These are phyloP conservation scores for Ustilago hordei DNA, from an alignment of 1,284 basidiomycete species.

Conservation along the genomic window DNA sequence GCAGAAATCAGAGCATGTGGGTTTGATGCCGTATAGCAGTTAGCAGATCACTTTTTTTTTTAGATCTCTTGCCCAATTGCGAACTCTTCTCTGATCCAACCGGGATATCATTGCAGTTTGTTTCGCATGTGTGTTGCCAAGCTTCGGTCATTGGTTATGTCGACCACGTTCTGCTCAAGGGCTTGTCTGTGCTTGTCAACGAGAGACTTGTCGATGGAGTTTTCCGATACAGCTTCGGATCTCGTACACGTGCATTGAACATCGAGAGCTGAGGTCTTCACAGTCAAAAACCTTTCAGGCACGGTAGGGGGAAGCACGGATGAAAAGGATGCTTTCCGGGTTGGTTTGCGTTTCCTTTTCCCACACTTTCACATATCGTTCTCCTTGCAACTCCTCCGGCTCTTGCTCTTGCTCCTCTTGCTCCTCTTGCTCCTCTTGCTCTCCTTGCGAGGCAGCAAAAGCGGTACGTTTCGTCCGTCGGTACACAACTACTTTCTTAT, in stretches of 20 bases:
- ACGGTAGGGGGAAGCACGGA: conserved; percentile 23
- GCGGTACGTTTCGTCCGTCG: conserved; percentile 17
- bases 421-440: conserved; percentile 9
- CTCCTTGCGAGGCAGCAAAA: not conserved
- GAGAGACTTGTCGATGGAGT: no score
- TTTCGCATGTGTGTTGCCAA: not conserved
- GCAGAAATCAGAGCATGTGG: no score
- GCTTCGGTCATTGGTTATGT: not conserved
- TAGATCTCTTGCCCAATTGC: conserved; percentile 3
- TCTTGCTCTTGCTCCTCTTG: conserved; percentile 29
- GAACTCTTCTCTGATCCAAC: not conserved
- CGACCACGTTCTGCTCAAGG: not conserved
- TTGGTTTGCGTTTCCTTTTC: conserved; percentile 56
- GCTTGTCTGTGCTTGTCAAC: no score
- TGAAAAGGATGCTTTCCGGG: conserved; percentile 63
- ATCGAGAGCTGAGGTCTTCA: no score
- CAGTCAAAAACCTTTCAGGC: not conserved
- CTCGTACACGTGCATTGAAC: no score
- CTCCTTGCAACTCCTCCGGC: conserved; percentile 28
- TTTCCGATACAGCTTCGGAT: no score
- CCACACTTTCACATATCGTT: conserved; percentile 42
- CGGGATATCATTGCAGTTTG: not conserved
- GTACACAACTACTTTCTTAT: conserved; percentile 60
- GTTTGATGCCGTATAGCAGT: not conserved
- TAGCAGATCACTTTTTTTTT: not conserved